Conservation (phyloP, 208 protist genomes). For the Leishmania braziliensis region DNA sequence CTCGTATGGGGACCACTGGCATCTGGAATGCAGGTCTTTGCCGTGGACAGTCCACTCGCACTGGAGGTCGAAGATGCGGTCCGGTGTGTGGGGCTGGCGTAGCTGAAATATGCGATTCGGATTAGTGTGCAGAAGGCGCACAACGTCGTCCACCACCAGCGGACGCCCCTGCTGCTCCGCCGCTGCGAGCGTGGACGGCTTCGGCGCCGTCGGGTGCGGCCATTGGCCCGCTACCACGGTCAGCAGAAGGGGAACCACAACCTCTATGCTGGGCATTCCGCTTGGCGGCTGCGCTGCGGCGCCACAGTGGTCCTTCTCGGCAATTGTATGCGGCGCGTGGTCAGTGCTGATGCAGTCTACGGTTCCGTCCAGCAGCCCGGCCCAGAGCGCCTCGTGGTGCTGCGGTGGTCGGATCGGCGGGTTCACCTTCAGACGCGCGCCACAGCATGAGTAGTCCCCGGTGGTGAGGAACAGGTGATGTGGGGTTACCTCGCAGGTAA, state of each 20-base stretch:
- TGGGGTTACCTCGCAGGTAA: slow-evolving; percentile 91
- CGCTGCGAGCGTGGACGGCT: slow-evolving; percentile 45
- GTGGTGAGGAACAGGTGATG: slow-evolving; percentile 93
- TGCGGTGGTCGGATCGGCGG: slow-evolving; percentile 74
- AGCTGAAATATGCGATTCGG: slow-evolving; percentile 78
- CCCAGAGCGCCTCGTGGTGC: slow-evolving; percentile 91
- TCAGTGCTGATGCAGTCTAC: slow-evolving; percentile 95
- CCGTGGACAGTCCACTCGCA: slow-evolving; percentile 64
- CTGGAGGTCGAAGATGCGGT: slow-evolving; percentile 52
- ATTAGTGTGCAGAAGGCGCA: slow-evolving; percentile 78
- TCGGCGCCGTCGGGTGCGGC: slow-evolving; percentile 67
- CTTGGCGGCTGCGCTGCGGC: slow-evolving; percentile 66
- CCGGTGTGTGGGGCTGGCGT: slow-evolving; percentile 24
- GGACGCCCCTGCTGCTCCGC: slow-evolving; percentile 17
- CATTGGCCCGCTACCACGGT: slow-evolving; percentile 69
- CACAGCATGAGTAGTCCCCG: slow-evolving; percentile 72
- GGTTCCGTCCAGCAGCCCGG: slow-evolving; percentile 81
- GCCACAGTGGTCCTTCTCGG: slow-evolving; percentile 75
- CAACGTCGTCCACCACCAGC: slow-evolving; percentile 57
- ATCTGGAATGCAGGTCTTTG: slow-evolving; percentile 77
- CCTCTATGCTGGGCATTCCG: slow-evolving; percentile 93
- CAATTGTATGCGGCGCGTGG: slow-evolving; percentile 93
- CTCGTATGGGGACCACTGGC: slow-evolving; percentile 84
- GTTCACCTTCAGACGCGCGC: slow-evolving; percentile 85
- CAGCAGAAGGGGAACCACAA: slow-evolving; percentile 91